Evolutionary conservation across 257 asterid species (phyloP).

Genomic region (Pogostemon cablin): DNA sequence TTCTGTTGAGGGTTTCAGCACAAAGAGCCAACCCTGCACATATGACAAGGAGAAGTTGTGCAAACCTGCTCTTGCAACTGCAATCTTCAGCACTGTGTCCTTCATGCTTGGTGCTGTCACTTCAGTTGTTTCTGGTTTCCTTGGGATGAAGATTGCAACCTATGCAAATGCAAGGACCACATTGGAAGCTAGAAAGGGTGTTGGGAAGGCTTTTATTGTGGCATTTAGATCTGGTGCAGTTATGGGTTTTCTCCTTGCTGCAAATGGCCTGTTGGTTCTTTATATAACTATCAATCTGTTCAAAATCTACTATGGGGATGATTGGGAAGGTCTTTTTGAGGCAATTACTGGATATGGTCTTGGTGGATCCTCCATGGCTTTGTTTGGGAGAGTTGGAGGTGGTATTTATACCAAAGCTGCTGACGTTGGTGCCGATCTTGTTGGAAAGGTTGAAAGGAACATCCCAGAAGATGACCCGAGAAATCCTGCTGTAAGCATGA

Average conservation of each 20-base stretch:
- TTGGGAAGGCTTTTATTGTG: constrained; percentile 64
- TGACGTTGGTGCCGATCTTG: constrained; percentile 66
- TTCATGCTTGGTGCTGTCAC: constrained; percentile 90
- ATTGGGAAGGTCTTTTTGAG: constrained; percentile 93
- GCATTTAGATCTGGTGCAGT: constrained; percentile 86
- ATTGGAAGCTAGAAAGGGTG: constrained; percentile 88
- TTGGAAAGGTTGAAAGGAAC: constrained; percentile 59
- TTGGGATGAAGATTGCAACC: constrained; percentile 94
- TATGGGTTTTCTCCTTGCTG: constrained; percentile 95
- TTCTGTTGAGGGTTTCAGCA: constrained; percentile 91
- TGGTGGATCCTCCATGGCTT: constrained; percentile 95
- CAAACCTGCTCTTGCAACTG: constrained; percentile 88
- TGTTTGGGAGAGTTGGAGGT: constrained; percentile 95
- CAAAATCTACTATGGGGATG: constrained; percentile 84
- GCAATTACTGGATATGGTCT: constrained; percentile 92
- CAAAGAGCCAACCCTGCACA: constrained; percentile 57
- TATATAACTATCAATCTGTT: constrained; percentile 73
- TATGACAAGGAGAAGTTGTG: constrained; percentile 54
- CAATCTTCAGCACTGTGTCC: constrained; percentile 74
- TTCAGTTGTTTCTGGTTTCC: constrained; percentile 84
- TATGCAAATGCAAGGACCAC: constrained; percentile 95
- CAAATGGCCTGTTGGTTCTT: constrained; percentile 84
- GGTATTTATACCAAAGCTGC: constrained; percentile 84
- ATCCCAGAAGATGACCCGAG: constrained; percentile 68
- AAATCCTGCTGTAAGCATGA: constrained; percentile 56